Percentiles rank a stretch among this genome's conserved stretches.
These are phyloP conservation scores for Ogataea glucozyma DNA, from an alignment of 805 yeast genomes.

Conservation along the genomic window DNA sequence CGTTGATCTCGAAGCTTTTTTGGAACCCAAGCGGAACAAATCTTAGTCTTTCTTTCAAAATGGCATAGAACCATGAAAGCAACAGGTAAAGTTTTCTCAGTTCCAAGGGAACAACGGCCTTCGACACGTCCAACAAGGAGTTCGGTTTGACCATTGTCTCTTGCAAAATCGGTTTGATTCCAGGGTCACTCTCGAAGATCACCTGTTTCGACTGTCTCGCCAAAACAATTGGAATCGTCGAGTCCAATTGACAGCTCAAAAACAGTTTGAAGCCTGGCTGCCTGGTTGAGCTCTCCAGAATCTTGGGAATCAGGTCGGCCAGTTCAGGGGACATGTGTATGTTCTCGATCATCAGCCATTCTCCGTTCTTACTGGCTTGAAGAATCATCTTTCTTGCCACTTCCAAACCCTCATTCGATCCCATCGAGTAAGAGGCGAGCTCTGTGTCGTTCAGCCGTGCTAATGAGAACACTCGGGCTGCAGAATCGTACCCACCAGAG, in stretches of 20 bases:
- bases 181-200: slow-evolving; percentile 62
- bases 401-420: slow-evolving; percentile 64
- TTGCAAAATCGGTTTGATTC: slow-evolving; percentile 49
- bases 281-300: slow-evolving; percentile 36
- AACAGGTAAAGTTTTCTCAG: slow-evolving; percentile 50
- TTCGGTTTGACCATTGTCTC: slow-evolving; percentile 29
- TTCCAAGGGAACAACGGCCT: slow-evolving; percentile 40
- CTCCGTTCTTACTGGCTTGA: slow-evolving; percentile 47
- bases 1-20: slow-evolving; percentile 66
- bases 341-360: slow-evolving; percentile 81
- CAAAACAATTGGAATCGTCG: slow-evolving; percentile 55
- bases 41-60: slow-evolving; percentile 58
- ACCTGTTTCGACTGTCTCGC: slow-evolving; percentile 55
- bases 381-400: slow-evolving; percentile 57
- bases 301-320: slow-evolving; percentile 55
- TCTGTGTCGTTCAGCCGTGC: slow-evolving; percentile 36
- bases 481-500: slow-evolving; percentile 67
- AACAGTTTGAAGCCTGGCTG: slow-evolving; percentile 53
- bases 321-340: slow-evolving; percentile 70
- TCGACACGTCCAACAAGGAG: slow-evolving; percentile 15
- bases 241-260: slow-evolving; percentile 57
- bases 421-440: slow-evolving; percentile 62
- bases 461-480: slow-evolving; percentile 48
- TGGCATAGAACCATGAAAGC: slow-evolving; percentile 69
- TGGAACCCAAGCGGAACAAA: slow-evolving; percentile 65